Conservation (phyloP, 129 eudicot species). For the Kitagawia praeruptora region DNA sequence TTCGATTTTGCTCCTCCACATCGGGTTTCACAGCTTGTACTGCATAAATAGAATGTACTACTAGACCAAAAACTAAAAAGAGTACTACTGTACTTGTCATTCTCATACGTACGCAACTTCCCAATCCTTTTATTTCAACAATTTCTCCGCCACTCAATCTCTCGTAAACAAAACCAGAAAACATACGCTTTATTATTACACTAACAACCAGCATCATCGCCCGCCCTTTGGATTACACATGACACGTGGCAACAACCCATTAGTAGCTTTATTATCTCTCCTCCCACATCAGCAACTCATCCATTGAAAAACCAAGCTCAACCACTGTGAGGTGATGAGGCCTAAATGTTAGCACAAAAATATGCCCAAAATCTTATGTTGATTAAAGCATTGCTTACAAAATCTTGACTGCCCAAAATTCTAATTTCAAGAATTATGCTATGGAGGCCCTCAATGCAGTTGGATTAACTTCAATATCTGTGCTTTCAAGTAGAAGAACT, state of each 20-base stretch:
- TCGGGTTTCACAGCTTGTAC: no score
- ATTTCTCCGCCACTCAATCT: constrained; percentile 11
- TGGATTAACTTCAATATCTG: constrained; percentile 60
- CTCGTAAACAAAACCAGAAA: background rate
- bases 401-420: background rate
- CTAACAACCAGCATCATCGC: background rate
- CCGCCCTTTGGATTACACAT: background rate
- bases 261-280: constrained; percentile 14
- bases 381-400: constrained; percentile 16
- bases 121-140: background rate
- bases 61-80: no score
- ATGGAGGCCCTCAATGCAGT: constrained; percentile 87
- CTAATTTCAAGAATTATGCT: constrained; percentile 27
- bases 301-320: constrained; percentile 13
- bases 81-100: no score
- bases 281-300: constrained; percentile 38
- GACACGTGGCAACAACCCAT: background rate
- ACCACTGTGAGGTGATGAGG: background rate
- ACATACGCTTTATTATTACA: no score
- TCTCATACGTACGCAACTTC: no score
- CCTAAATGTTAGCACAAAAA: background rate
- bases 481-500: constrained; percentile 41
- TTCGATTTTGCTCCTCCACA: no score
- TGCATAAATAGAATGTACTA: no score
- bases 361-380: constrained; percentile 1